Base-by-base conservation (phyloP, 257 asterid genomes). In the Ballota nigra region DNA sequence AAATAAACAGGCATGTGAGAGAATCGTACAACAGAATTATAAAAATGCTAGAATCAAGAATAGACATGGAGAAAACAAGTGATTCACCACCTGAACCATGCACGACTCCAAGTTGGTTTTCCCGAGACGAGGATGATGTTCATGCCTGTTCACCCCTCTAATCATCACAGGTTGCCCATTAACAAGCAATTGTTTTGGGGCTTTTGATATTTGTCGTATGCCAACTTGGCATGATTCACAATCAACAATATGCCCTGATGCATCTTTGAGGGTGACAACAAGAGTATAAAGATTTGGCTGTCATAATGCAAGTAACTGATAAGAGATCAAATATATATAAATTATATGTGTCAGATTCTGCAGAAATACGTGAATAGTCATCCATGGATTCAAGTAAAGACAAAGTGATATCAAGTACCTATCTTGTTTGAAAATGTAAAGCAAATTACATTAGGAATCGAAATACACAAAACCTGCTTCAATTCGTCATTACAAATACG, bases 111-210 rank as follows among this genome's bases (percentile, higher is more conserved):
- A 76, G 83, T 89, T 95, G 55, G 99, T 95, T 84, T 94, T 95
- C 72, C 99, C 99, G 43, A 95, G 84, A 77, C 97, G 88, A 67
- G 99, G 99, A 78, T 95, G 99, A 82, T 91, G 97, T 78, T 91
- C 99, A 71, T 95, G 99, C 84, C 98, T 84, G 83, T 95, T 95
- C 79, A 95, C 99, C 18, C 99, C 99, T 85, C 93, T 84, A 78
- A 95, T 84, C 84, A 91, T 80, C 72, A 95, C 97, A 8, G 99
- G 92, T 65, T 83, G 89, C 69, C 98, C 98, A 77, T 94, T 94
- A 22, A 94, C 97, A 49, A 95, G 96, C 74, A 95, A 82, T 82
- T 95, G 96, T 76, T 95, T 95, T 53, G 96, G 87, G 73, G 96
- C 95, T 80, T 83, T 89, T 36, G 90, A 47, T 85, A 92, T 87